Percentiles rank a stretch among this genome's conserved stretches.
phyloP scores from a whole-genome alignment of 495 filamentous ascomycete species.

The Lepraria neglecta region DNA sequence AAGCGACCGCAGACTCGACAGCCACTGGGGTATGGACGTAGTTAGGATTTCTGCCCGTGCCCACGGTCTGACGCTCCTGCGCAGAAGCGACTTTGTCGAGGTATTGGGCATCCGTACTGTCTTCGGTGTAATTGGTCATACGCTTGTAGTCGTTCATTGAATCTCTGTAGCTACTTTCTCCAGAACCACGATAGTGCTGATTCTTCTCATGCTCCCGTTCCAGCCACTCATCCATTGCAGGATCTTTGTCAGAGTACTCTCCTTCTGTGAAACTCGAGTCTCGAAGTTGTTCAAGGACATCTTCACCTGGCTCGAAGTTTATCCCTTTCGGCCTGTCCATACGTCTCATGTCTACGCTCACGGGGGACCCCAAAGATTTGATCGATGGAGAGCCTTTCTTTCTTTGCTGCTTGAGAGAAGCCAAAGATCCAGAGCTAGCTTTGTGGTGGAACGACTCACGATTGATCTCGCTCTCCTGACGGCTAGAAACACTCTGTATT shows the following conservation, averaged over 20 bases:
- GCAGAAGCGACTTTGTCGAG: slow-evolving; percentile 56
- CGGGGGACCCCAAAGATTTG: slow-evolving; percentile 47
- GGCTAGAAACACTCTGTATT: slow-evolving; percentile 82
- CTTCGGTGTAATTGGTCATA: slow-evolving; percentile 58
- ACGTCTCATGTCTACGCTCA: slow-evolving; percentile 49
- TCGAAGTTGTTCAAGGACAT: slow-evolving; percentile 39
- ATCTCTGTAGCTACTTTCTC: slow-evolving; percentile 36
- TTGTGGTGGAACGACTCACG: slow-evolving; percentile 43
- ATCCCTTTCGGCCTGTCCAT: slow-evolving; percentile 48
- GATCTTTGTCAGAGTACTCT: slow-evolving; percentile 29
- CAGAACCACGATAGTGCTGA: slow-evolving; percentile 47
- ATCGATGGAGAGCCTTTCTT: slow-evolving; percentile 44
- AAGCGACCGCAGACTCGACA: slow-evolving; percentile 83
- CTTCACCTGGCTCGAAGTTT: slow-evolving; percentile 44
- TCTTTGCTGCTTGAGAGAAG: slow-evolving; percentile 33
- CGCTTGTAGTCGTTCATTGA: slow-evolving; percentile 47
- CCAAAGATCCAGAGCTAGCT: slow-evolving; percentile 43
- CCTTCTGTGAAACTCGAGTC: slow-evolving; percentile 33
- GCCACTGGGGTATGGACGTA: slow-evolving; percentile 63
- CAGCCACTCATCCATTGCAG: slow-evolving; percentile 42
- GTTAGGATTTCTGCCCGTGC: slow-evolving; percentile 56
- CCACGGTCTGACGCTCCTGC: slow-evolving; percentile 60
- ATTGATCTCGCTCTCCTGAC: slow-evolving; percentile 47
- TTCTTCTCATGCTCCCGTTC: slow-evolving; percentile 50
- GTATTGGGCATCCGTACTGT: slow-evolving; percentile 55